These are phyloP conservation scores for Ophiognomonia clavigignenti-juglandacearum DNA, from an alignment of 2,329 filamentous ascomycete species.

Conservation along the genomic window DNA sequence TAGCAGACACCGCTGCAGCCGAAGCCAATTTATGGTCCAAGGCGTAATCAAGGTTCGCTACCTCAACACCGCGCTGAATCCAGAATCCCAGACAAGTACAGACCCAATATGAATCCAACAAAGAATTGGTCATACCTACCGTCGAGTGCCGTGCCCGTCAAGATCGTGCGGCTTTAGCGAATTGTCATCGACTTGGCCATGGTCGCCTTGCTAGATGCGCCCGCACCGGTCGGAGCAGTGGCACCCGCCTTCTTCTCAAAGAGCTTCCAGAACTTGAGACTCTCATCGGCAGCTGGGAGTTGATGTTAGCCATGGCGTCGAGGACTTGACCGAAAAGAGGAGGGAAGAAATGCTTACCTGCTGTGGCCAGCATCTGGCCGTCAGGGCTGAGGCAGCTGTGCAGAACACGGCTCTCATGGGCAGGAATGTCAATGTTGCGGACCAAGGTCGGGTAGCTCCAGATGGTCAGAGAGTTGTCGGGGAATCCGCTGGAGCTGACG, in stretches of 20 bases:
- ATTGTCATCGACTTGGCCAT: constrained; percentile 96
- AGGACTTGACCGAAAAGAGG: neutral
- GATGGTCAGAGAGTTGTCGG: constrained; percentile 98
- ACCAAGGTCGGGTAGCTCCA: constrained; percentile 98
- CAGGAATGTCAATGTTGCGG: constrained; percentile 95
- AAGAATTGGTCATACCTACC: constrained; percentile 42
- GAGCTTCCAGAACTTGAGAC: constrained; percentile 99
- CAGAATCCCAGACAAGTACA: constrained; percentile 26
- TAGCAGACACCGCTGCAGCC: constrained; percentile 27
- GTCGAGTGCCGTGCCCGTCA: constrained; percentile 25
- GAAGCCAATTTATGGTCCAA: constrained; percentile 4
- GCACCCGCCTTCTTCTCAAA: constrained; percentile 96
- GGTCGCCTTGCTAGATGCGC: constrained; percentile 71
- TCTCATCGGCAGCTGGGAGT: constrained; percentile 77
- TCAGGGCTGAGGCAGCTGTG: constrained; percentile 97
- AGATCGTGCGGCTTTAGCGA: constrained; percentile 48
- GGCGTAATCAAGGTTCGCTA: constrained; percentile 24
- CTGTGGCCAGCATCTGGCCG: constrained; percentile 95
- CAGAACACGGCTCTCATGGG: constrained; percentile 92
- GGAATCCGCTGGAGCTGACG: constrained; percentile 94
- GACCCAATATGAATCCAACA: constrained; percentile 31
- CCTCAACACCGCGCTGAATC: constrained; percentile 49
- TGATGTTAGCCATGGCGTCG: neutral
- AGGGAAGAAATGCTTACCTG: constrained; percentile 49
- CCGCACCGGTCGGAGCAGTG: constrained; percentile 59